These are phyloP conservation scores for Venturia pyrina DNA, from an alignment of 2,329 filamentous ascomycete genomes.

Conservation along the genomic window DNA sequence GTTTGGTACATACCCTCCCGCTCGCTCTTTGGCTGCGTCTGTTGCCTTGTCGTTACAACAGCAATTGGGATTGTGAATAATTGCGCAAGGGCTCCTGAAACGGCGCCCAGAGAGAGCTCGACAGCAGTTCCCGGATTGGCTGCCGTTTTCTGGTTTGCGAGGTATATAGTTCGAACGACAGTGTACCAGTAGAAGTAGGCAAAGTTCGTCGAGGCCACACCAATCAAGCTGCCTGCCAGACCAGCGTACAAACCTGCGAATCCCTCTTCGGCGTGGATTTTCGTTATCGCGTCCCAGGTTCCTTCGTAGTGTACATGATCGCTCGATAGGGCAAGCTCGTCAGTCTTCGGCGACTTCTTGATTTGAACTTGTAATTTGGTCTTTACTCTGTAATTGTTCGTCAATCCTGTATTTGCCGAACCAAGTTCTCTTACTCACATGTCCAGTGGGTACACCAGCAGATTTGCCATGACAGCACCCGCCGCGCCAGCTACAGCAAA, in stretches of 20 bases:
- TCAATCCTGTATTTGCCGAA: background rate
- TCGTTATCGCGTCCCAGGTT: slow-evolving; percentile 77
- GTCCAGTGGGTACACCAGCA: slow-evolving; percentile 89
- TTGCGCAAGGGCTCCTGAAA: slow-evolving; percentile 84
- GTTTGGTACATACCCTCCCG: slow-evolving; percentile 82
- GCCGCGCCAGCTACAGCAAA: slow-evolving; percentile 85
- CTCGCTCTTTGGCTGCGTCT: slow-evolving; percentile 78
- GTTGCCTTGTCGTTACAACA: slow-evolving; percentile 90
- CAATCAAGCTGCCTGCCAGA: slow-evolving; percentile 74
- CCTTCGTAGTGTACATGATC: slow-evolving; percentile 69
- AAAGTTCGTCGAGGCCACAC: slow-evolving; percentile 95
- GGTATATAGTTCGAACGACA: slow-evolving; percentile 71
- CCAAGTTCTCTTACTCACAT: slow-evolving; percentile 54
- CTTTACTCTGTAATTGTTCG: slow-evolving; percentile 61
- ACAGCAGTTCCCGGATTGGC: slow-evolving; percentile 65
- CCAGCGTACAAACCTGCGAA: slow-evolving; percentile 76
- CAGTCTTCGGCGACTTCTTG: slow-evolving; percentile 28
- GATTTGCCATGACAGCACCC: slow-evolving; percentile 89
- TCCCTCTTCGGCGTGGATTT: slow-evolving; percentile 75
- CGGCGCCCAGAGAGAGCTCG: slow-evolving; percentile 75
- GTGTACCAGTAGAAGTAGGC: slow-evolving; percentile 99
- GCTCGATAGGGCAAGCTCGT: slow-evolving; percentile 31
- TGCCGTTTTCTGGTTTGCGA: slow-evolving; percentile 46
- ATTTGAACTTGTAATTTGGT: slow-evolving; percentile 93
- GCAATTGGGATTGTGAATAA: slow-evolving; percentile 94